Percentiles rank a stretch among this genome's conserved stretches.
phyloP scores from a whole-genome alignment of 176 grass and related monocot genomes.

The Zizania latifolia region DNA sequence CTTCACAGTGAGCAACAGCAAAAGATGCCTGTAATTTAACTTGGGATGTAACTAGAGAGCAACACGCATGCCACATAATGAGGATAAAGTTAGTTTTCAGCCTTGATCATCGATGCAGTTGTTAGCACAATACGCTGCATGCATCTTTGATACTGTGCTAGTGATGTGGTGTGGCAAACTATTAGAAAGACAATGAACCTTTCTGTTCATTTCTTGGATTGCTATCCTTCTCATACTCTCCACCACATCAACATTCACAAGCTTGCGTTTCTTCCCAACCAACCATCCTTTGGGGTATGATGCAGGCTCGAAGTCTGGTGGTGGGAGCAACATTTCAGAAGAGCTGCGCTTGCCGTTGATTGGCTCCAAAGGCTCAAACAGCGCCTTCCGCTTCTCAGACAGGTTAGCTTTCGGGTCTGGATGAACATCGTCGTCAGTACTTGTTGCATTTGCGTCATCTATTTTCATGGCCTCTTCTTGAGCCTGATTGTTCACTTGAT shows the following conservation, averaged over 20 bases:
- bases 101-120: neutral
- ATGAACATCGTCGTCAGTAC: slow-evolving; percentile 20
- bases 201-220: slow-evolving; percentile 99
- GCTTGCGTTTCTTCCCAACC: slow-evolving; percentile 93
- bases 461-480: slow-evolving; percentile 36
- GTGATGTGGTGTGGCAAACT: neutral
- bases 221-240: slow-evolving; percentile 96
- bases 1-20: neutral
- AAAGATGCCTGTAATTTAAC: slow-evolving; percentile 5
- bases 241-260: slow-evolving; percentile 97
- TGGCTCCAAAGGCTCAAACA: slow-evolving; percentile 82
- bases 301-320: slow-evolving; percentile 75
- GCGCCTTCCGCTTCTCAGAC: slow-evolving; percentile 73
- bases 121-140: slow-evolving; percentile 4
- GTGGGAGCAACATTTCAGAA: slow-evolving; percentile 73
- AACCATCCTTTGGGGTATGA: slow-evolving; percentile 93
- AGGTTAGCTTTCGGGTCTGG: slow-evolving; percentile 40
- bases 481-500: slow-evolving; percentile 5
- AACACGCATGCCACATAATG: neutral
- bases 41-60: neutral
- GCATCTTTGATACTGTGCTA: neutral
- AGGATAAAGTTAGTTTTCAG: neutral
- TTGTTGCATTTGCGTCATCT: slow-evolving; percentile 12
- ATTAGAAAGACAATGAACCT: slow-evolving; percentile 54
- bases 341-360: slow-evolving; percentile 36